A percentile compares a stretch with the other conserved stretches of the same genome.
These are phyloP conservation scores for Trichoderma arundinaceum DNA, from an alignment of 2,329 filamentous ascomycete genomes.

Conservation along the genomic window DNA sequence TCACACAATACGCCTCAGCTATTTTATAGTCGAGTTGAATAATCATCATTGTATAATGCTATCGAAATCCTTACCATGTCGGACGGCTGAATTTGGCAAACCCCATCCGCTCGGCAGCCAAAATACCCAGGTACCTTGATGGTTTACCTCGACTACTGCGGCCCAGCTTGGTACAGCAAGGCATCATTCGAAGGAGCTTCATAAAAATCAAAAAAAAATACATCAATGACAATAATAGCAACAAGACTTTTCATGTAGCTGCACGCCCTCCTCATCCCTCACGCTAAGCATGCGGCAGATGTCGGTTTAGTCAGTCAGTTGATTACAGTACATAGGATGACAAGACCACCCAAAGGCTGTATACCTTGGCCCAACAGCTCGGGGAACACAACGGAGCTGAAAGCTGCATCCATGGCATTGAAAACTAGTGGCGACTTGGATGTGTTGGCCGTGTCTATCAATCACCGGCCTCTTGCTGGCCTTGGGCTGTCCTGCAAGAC, in stretches of 20 bases:
- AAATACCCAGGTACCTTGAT: too few relatives aligned
- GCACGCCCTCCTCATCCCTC: background rate
- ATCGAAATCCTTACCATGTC: background rate
- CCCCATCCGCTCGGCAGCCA: background rate
- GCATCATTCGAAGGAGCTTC: background rate
- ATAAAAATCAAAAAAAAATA: background rate
- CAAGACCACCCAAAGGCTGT: conserved; percentile 1
- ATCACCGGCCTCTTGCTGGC: conserved; percentile 8
- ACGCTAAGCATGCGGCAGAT: conserved; percentile 25
- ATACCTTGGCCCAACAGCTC: conserved; percentile 22
- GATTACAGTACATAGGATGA: background rate
- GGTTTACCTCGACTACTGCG: background rate
- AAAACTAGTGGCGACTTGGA: conserved; percentile 25
- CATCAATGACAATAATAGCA: conserved; percentile 24
- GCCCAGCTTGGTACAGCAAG: too few relatives aligned
- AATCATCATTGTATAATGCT: background rate
- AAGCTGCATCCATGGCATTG: conserved; percentile 17
- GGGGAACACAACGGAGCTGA: conserved; percentile 27
- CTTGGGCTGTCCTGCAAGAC: conserved; percentile 28
- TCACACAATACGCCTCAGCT: conserved; percentile 7
- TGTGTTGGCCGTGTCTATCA: conserved; percentile 31
- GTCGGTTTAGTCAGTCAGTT: conserved; percentile 3
- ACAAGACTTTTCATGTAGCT: background rate
- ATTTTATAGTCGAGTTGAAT: background rate
- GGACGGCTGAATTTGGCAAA: background rate